Conservation (phyloP, 305 asterid genomes). For the Solanum hybrid region DNA sequence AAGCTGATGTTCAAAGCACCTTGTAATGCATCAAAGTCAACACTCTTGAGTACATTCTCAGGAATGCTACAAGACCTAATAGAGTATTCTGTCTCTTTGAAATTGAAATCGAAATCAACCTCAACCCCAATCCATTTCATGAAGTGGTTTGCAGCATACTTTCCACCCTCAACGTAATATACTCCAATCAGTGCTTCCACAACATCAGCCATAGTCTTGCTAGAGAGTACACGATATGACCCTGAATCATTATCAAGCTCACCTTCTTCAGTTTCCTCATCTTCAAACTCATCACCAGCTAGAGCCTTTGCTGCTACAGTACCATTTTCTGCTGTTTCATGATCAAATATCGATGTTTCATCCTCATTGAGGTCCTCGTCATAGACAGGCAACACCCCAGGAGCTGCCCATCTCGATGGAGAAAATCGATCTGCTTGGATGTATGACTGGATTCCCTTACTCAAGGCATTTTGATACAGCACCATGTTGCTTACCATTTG, state of each 20-base stretch:
- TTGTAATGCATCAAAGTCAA: conserved; percentile 75
- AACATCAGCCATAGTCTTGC: conserved; percentile 96
- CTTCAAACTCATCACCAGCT: conserved; percentile 46
- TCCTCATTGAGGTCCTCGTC: conserved; percentile 83
- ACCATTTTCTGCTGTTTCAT: conserved; percentile 23
- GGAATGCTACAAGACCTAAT: conserved; percentile 49
- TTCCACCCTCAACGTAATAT: conserved; percentile 96
- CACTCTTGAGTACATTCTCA: conserved; percentile 60
- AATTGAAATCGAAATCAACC: conserved; percentile 75
- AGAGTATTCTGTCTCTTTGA: conserved; percentile 45
- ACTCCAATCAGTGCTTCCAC: conserved; percentile 98
- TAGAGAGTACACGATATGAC: conserved; percentile 93
- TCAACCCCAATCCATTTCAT: conserved; percentile 96
- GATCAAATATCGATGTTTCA: conserved; percentile 44
- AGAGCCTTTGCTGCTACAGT: conserved; percentile 18
- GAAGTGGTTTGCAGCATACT: conserved; percentile 81
- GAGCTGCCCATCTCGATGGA: conserved; percentile 99
- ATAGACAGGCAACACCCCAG: conserved; percentile 92
- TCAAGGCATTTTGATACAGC: conserved; percentile 69
- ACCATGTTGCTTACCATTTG: conserved; percentile 96
- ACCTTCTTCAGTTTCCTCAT: conserved; percentile 87
- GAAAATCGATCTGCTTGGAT: conserved; percentile 99
- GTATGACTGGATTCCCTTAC: conserved; percentile 84
- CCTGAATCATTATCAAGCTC: conserved; percentile 93
- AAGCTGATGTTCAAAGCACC: conserved; percentile 59